Percentiles rank a stretch among this genome's conserved stretches.
Evolutionary conservation across 2,329 filamentous ascomycete species (phyloP).

Genomic region (Diaporthe vexans): DNA sequence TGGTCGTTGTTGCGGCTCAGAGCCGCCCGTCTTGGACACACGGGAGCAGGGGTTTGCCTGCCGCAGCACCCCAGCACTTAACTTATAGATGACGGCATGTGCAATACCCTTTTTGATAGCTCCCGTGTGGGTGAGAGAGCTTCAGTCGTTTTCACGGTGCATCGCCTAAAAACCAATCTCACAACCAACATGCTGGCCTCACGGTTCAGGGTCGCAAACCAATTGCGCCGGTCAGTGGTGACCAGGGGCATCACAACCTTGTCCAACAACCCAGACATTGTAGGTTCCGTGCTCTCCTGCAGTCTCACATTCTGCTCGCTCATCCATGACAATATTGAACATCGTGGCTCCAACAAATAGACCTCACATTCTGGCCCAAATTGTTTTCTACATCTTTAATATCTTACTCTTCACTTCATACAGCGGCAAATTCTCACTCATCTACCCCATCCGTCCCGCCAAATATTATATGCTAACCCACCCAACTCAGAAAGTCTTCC

Average conservation of each 20-base stretch:
- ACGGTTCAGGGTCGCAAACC: constrained; percentile 46
- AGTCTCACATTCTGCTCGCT: not conserved
- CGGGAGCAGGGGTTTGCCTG: constrained; percentile 37
- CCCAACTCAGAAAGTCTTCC: constrained; percentile 68
- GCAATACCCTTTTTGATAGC: constrained; percentile 11
- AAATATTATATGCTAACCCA: constrained; percentile 33
- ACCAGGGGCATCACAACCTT: constrained; percentile 61
- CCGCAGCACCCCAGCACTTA: constrained; percentile 1
- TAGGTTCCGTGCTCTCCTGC: constrained; percentile 51
- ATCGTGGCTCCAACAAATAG: not conserved
- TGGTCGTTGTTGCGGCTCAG: constrained; percentile 16
- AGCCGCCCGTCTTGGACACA: not conserved
- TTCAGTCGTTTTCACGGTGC: not conserved
- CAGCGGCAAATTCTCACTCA: not conserved
- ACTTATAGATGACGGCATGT: constrained; percentile 39
- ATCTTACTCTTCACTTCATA: too few relatives aligned
- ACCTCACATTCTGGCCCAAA: not conserved
- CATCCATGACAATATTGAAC: not conserved
- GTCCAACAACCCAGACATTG: constrained; percentile 67
- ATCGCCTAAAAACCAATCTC: not conserved
- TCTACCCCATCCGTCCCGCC: not conserved
- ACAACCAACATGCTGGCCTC: constrained; percentile 50
- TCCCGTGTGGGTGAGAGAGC: not conserved
- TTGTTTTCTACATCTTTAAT: not conserved
- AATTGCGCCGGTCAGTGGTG: constrained; percentile 44